phyloP scores from a whole-genome alignment of 768 basidiomycete species.

The Cyclocybe cylindracea region DNA sequence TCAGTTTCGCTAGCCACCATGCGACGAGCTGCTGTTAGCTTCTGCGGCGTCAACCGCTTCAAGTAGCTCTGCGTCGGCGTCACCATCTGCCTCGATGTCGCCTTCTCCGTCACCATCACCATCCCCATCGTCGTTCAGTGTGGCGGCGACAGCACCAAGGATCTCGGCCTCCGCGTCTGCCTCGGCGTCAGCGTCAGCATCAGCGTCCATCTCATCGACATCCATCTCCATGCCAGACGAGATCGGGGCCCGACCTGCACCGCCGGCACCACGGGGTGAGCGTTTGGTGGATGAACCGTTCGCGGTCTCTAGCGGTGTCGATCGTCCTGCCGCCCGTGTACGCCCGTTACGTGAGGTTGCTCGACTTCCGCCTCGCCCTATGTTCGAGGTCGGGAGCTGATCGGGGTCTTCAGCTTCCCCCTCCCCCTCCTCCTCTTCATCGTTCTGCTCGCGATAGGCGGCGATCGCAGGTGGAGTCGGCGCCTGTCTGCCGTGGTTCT shows the following conservation, averaged over 20 bases:
- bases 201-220: slow-evolving; percentile 25
- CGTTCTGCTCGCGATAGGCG: slow-evolving; percentile 18
- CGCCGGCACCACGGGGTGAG: slow-evolving; percentile 13
- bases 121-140: slow-evolving; percentile 29
- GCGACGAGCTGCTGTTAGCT: slow-evolving; percentile 34
- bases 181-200: slow-evolving; percentile 27
- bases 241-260: slow-evolving; percentile 4
- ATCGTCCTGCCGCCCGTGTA: slow-evolving; percentile 7
- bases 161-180: slow-evolving; percentile 39
- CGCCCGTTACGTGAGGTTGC: slow-evolving; percentile 21
- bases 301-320: slow-evolving; percentile 7
- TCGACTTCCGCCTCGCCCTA: slow-evolving; percentile 26
- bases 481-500: slow-evolving; percentile 11
- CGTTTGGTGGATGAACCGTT: slow-evolving; percentile 11
- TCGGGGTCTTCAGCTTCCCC: slow-evolving; percentile 19
- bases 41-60: slow-evolving; percentile 54
- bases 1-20: slow-evolving; percentile 1
- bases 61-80: slow-evolving; percentile 37
- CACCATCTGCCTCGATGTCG: slow-evolving; percentile 15
- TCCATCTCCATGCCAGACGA: slow-evolving; percentile 14
- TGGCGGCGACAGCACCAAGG: slow-evolving; percentile 22
- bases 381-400: slow-evolving; percentile 27
- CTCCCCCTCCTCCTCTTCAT: slow-evolving; percentile 19
- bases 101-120: slow-evolving; percentile 25
- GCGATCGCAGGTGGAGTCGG: slow-evolving; percentile 25